Evolutionary conservation across 2,329 filamentous ascomycete species (phyloP).

Genomic region (Colletotrichum sp.): DNA sequence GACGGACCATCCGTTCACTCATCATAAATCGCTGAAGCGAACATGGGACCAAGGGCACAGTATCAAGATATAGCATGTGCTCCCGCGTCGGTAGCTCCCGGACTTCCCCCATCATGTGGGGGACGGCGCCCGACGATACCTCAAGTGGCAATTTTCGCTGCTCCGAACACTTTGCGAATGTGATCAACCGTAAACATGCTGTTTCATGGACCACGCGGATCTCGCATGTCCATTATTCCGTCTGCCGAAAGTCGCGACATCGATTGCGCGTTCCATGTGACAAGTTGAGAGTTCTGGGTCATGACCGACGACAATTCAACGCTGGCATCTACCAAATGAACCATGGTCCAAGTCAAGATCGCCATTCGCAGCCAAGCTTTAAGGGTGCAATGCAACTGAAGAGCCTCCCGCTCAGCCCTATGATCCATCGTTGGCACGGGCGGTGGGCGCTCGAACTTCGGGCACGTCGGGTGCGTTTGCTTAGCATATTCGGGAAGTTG

Average conservation of each 20-base stretch:
- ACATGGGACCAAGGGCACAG: background rate
- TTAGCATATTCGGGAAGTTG: background rate
- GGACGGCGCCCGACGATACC: background rate
- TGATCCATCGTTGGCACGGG: background rate
- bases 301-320: background rate
- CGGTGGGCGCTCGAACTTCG: background rate
- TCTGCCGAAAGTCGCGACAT: background rate
- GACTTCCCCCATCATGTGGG: background rate
- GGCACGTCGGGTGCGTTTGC: background rate
- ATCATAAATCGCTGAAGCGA: background rate
- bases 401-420: background rate
- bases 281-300: background rate
- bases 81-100: background rate
- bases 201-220: background rate
- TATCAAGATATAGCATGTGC: background rate
- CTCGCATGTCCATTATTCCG: background rate
- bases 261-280: background rate
- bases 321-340: background rate
- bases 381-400: background rate
- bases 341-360: background rate
- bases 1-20: background rate
- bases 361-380: background rate
- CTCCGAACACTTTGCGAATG: background rate
- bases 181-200: background rate
- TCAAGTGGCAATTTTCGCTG: background rate